Conservation (phyloP, 805 yeast species). For the Saccharomycopsis selenospora region DNA sequence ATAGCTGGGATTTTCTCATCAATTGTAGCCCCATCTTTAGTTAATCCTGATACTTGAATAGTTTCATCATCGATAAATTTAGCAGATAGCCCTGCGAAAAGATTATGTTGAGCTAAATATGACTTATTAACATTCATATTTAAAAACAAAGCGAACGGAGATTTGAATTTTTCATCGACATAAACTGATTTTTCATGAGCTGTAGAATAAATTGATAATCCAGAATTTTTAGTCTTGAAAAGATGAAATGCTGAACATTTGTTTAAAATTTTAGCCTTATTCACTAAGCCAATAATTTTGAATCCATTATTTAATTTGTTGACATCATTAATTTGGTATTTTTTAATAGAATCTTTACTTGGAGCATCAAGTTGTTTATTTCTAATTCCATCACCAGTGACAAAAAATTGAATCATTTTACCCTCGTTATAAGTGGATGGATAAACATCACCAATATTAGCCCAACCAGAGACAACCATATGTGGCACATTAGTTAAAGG, state of each 20-base stretch:
- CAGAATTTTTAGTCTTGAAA: slow-evolving; percentile 44
- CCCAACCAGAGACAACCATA: slow-evolving; percentile 63
- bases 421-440: slow-evolving; percentile 36
- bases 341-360: slow-evolving; percentile 14
- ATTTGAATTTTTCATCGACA: slow-evolving; percentile 45
- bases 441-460: slow-evolving; percentile 48
- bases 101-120: slow-evolving; percentile 31
- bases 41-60: slow-evolving; percentile 26
- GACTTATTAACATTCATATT: slow-evolving; percentile 42
- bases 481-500: slow-evolving; percentile 65
- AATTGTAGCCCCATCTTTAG: slow-evolving; percentile 23
- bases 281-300: slow-evolving; percentile 48
- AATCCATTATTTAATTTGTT: slow-evolving; percentile 27
- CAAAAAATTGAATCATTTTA: slow-evolving; percentile 22
- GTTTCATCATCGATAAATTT: slow-evolving; percentile 32
- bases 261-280: slow-evolving; percentile 64
- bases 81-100: slow-evolving; percentile 45
- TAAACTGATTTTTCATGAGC: slow-evolving; percentile 60
- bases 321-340: slow-evolving; percentile 26
- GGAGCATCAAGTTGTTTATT: slow-evolving; percentile 19
- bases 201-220: slow-evolving; percentile 47
- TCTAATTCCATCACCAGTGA: slow-evolving; percentile 20
- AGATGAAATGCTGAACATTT: slow-evolving; percentile 84
- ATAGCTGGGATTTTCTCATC: slow-evolving; percentile 26
- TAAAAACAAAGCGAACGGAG: slow-evolving; percentile 60